Conservation (phyloP, 2,329 filamentous ascomycete genomes). For the Aspergillus tanneri region DNA sequence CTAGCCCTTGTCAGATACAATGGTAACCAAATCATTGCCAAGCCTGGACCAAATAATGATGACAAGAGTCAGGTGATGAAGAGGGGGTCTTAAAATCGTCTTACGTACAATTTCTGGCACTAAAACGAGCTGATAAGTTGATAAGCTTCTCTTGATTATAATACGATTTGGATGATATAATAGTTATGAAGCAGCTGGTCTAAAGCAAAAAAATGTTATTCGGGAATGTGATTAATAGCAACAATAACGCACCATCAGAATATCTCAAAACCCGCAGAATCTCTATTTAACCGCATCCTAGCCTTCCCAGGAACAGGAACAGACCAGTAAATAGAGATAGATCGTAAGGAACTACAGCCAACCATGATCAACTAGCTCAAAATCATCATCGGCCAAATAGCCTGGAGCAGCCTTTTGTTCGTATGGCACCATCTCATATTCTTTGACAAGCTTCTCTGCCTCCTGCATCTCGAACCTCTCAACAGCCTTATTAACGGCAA, state of each 20-base stretch:
- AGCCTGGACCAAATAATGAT: no score
- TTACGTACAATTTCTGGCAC: no score
- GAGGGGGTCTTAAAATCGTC: no score
- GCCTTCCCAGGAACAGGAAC: conserved; percentile 5
- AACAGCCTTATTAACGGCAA: conserved; percentile 57
- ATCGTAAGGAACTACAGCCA: conserved; percentile 21
- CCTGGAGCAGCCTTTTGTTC: conserved; percentile 34
- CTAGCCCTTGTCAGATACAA: no score
- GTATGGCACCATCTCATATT: conserved; percentile 56
- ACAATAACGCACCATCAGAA: neutral
- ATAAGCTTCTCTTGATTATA: no score
- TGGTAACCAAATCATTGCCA: no score
- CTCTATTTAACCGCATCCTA: conserved; percentile 5
- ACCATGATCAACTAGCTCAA: conserved; percentile 42
- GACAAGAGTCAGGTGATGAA: no score
- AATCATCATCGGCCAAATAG: conserved; percentile 40
- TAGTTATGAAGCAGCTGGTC: neutral
- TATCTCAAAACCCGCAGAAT: neutral
- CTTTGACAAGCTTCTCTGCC: conserved; percentile 61
- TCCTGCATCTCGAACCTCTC: conserved; percentile 60
- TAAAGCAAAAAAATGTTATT: neutral
- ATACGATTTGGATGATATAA: neutral
- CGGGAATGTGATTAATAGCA: neutral
- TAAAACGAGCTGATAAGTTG: no score
- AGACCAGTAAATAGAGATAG: neutral